Conservation (phyloP, 306 rosid species). For the Castanea sativa region DNA sequence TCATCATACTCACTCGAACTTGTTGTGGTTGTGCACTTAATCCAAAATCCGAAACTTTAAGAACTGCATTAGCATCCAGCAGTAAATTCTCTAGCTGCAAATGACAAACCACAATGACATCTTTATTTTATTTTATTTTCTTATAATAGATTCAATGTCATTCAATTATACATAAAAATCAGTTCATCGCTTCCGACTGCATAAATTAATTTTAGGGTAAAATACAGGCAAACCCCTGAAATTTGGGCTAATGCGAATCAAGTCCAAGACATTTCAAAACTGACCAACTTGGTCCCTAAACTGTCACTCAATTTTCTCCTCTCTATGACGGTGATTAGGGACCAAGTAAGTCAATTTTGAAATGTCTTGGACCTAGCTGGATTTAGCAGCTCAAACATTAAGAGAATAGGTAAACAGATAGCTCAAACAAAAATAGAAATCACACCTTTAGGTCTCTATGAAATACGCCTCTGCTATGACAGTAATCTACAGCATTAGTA, state of each 20-base stretch:
- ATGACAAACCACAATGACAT: slow-evolving; percentile 24
- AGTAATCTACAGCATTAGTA: slow-evolving; percentile 85
- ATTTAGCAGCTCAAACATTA: no score
- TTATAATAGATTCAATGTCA: neutral
- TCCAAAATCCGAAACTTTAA: slow-evolving; percentile 96
- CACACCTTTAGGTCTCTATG: slow-evolving; percentile 89
- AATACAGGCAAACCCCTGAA: neutral
- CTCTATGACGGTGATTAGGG: no score
- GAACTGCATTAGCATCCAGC: slow-evolving; percentile 67
- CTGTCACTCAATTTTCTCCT: no score
- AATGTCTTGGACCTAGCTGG: no score
- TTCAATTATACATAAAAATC: neutral
- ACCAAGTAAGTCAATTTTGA: no score
- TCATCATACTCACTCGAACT: slow-evolving; percentile 69
- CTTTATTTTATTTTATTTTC: neutral
- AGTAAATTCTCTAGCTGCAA: slow-evolving; percentile 87
- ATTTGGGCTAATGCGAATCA: no score
- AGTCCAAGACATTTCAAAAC: no score
- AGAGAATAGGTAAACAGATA: neutral
- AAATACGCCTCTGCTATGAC: slow-evolving; percentile 94
- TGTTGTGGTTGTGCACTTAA: slow-evolving; percentile 93
- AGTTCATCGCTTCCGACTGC: neutral
- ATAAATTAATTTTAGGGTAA: neutral
- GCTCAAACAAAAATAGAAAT: slow-evolving; percentile 7
- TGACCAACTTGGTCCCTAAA: no score